Evolutionary conservation across 495 filamentous ascomycete species (phyloP).

Genomic region (Penicillium canariense): DNA sequence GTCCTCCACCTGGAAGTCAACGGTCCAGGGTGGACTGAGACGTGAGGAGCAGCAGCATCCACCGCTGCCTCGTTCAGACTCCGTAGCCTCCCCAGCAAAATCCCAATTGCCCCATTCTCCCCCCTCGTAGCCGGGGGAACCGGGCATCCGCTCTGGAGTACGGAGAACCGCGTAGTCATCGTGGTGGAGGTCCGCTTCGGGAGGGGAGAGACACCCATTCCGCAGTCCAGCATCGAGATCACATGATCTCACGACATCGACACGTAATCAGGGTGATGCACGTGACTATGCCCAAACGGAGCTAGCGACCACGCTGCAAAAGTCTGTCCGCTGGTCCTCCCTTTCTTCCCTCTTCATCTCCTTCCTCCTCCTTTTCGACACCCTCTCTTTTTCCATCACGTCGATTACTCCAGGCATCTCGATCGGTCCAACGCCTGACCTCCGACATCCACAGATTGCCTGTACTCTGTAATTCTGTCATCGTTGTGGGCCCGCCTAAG

Average conservation of each 20-base stretch:
- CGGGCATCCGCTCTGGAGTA: too few relatives aligned
- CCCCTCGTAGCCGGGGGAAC: conserved; percentile 15
- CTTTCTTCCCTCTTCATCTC: conserved; percentile 18
- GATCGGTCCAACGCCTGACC: too few relatives aligned
- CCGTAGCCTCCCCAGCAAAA: too few relatives aligned
- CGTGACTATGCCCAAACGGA: background rate
- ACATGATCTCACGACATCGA: background rate
- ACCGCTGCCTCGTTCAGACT: background rate
- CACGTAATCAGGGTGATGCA: too few relatives aligned
- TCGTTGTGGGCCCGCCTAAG: background rate
- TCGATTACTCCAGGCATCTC: too few relatives aligned
- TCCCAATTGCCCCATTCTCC: background rate
- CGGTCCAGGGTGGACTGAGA: background rate
- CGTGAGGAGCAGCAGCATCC: background rate
- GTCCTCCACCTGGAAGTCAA: background rate
- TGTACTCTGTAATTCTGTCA: conserved; percentile 30
- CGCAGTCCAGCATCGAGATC: too few relatives aligned
- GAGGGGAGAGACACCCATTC: too few relatives aligned
- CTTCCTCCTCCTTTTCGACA: conserved; percentile 2
- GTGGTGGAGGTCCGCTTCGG: too few relatives aligned
- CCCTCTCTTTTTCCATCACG: conserved; percentile 19
- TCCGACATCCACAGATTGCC: conserved; percentile 13
- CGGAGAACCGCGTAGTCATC: too few relatives aligned
- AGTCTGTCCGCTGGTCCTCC: conserved; percentile 14
- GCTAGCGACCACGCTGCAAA: conserved; percentile 1